A percentile compares a stretch with the other conserved stretches of the same genome.
Conservation (phyloP, 257 asterid genomes). For the Perilla frutescens region DNA sequence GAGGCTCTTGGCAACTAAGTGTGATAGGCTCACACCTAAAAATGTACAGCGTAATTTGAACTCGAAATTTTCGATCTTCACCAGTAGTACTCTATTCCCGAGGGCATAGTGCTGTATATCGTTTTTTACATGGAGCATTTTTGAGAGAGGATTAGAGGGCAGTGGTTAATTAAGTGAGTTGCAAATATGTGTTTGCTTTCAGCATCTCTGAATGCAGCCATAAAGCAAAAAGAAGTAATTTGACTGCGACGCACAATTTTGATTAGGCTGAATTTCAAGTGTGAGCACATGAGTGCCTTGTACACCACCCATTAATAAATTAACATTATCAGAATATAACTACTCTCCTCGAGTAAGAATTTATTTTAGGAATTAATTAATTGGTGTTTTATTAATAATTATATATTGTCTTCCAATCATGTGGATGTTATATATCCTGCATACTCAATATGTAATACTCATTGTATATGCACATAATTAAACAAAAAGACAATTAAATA, state of each 20-base stretch:
- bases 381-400: neutral
- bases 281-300: constrained; percentile 31
- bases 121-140: neutral
- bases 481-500: too few relatives aligned
- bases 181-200: neutral
- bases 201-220: neutral
- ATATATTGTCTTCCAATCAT: too few relatives aligned
- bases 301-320: constrained; percentile 21
- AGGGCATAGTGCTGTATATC: too few relatives aligned
- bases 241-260: neutral
- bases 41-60: too few relatives aligned
- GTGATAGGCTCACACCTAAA: too few relatives aligned
- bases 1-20: too few relatives aligned
- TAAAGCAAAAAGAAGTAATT: neutral
- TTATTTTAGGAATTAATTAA: neutral
- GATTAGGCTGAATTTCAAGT: constrained; percentile 32
- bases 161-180: constrained; percentile 19
- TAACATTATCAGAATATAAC: constrained; percentile 4
- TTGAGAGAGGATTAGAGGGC: neutral
- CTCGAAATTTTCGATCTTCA: too few relatives aligned
- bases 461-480: too few relatives aligned
- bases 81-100: too few relatives aligned
- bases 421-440: too few relatives aligned
- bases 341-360: neutral
- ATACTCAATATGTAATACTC: too few relatives aligned